Evolutionary conservation across 2,329 filamentous ascomycete species (phyloP).

Genomic region (Epichloe sibirici): DNA sequence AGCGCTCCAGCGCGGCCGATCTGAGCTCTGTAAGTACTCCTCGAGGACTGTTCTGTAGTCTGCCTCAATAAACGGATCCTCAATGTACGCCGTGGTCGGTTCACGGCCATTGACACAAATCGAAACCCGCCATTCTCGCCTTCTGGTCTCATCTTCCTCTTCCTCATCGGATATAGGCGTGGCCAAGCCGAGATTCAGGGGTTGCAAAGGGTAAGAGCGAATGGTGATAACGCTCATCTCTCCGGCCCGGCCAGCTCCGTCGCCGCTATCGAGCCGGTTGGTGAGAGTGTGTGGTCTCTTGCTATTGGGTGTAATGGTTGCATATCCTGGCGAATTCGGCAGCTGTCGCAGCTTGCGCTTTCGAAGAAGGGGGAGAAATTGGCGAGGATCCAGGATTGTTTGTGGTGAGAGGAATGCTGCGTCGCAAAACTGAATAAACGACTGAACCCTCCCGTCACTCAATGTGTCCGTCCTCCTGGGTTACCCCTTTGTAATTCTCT

Average conservation of each 20-base stretch:
- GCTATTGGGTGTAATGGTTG: constrained; percentile 2
- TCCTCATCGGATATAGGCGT: not conserved
- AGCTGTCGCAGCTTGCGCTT: constrained; percentile 4
- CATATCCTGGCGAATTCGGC: constrained; percentile 4
- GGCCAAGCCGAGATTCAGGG: constrained; percentile 3
- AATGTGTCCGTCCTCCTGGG: not conserved
- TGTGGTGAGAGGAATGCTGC: not conserved
- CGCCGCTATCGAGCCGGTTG: not conserved
- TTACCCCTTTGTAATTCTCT: too few species aligned
- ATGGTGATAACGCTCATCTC: constrained; percentile 13
- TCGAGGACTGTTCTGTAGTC: constrained; percentile 16
- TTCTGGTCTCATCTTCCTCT: constrained; percentile 2
- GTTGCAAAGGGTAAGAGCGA: constrained; percentile 7
- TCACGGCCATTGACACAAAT: constrained; percentile 11
- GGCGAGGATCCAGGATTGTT: constrained; percentile 1
- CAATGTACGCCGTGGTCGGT: constrained; percentile 7
- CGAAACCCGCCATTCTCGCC: constrained; percentile 13
- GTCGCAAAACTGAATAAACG: not conserved
- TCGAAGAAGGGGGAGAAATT: not conserved
- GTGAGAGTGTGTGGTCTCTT: constrained; percentile 4
- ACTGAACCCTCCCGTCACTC: not conserved
- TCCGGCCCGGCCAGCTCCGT: constrained; percentile 3
- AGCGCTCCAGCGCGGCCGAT: constrained; percentile 11
- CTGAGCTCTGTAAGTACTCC: constrained; percentile 14
- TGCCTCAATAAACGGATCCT: constrained; percentile 14